These are phyloP conservation scores for Lasiodiplodia citricola DNA, from an alignment of 2,329 filamentous ascomycete genomes.

Conservation along the genomic window DNA sequence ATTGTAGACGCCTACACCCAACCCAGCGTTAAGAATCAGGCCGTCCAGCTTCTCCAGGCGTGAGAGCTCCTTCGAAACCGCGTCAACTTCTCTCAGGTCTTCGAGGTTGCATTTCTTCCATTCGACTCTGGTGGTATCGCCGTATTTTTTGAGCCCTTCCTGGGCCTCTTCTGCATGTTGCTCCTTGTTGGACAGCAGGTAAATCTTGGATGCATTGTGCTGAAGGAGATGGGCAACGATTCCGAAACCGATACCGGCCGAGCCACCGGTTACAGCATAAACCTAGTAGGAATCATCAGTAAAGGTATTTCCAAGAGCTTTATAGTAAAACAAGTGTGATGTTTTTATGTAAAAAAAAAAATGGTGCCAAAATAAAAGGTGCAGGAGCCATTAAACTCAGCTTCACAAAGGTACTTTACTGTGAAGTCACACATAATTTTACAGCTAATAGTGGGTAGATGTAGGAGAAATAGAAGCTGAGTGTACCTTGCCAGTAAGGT, in stretches of 20 bases:
- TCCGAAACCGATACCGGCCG: constrained; percentile 57
- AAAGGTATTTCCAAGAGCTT: too few relatives aligned
- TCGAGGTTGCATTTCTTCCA: constrained; percentile 55
- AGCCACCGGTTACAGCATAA: constrained; percentile 56
- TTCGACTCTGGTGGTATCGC: constrained; percentile 52
- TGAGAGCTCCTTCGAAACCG: constrained; percentile 51
- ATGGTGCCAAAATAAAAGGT: background rate
- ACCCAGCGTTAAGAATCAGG: constrained; percentile 56
- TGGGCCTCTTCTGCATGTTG: constrained; percentile 54
- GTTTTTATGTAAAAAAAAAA: too few relatives aligned
- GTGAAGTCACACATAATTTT: background rate
- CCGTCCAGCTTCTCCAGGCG: constrained; percentile 53
- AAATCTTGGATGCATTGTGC: constrained; percentile 54
- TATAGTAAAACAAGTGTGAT: background rate
- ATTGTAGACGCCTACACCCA: constrained; percentile 56
- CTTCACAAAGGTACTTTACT: background rate
- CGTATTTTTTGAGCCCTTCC: constrained; percentile 50
- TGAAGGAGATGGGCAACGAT: constrained; percentile 60
- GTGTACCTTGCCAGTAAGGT: constrained; percentile 45
- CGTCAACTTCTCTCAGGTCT: constrained; percentile 52
- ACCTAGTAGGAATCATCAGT: constrained; percentile 36
- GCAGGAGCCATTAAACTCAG: background rate
- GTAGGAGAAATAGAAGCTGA: background rate
- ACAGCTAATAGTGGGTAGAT: background rate
- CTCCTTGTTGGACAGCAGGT: constrained; percentile 57